These are phyloP conservation scores for Mortierella sp. DNA, from an alignment of 371 early-diverging fungal genomes.

Conservation along the genomic window DNA sequence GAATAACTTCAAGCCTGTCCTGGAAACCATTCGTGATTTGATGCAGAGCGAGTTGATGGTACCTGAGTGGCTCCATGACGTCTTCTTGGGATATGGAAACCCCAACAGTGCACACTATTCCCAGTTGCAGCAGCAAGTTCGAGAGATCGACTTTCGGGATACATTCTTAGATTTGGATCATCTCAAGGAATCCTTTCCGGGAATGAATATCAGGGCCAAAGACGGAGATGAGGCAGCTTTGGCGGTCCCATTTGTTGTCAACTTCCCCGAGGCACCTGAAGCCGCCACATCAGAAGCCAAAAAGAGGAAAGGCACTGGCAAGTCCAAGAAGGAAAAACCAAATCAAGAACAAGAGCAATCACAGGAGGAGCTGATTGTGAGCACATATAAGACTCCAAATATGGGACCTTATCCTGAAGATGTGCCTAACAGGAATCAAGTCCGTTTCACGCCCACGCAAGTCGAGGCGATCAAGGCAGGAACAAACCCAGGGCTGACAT, in stretches of 20 bases:
- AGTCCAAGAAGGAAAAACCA: constrained; percentile 59
- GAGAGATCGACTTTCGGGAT: constrained; percentile 81
- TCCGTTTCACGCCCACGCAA: constrained; percentile 90
- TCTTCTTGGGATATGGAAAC: constrained; percentile 95
- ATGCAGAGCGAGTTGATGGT: constrained; percentile 83
- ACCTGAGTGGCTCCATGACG: constrained; percentile 92
- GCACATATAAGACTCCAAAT: constrained; percentile 70
- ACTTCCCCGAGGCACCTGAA: constrained; percentile 59
- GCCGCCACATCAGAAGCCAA: constrained; percentile 54
- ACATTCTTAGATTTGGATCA: constrained; percentile 91
- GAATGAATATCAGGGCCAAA: constrained; percentile 53
- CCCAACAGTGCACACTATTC: constrained; percentile 81
- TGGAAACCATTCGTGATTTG: constrained; percentile 90
- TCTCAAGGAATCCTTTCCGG: constrained; percentile 76
- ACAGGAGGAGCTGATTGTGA: constrained; percentile 62
- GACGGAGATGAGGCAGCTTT: constrained; percentile 49
- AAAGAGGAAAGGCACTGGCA: constrained; percentile 57
- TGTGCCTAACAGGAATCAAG: constrained; percentile 71
- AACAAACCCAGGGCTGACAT: constrained; percentile 84
- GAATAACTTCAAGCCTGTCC: constrained; percentile 93
- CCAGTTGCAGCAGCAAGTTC: constrained; percentile 65
- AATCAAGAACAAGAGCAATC: constrained; percentile 54
- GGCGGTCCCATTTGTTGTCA: constrained; percentile 75
- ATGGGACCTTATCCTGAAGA: constrained; percentile 85
- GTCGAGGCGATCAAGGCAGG: constrained; percentile 91